Base-by-base conservation (phyloP, 805 yeast genomes). In the Yueomyces sinensis region DNA sequence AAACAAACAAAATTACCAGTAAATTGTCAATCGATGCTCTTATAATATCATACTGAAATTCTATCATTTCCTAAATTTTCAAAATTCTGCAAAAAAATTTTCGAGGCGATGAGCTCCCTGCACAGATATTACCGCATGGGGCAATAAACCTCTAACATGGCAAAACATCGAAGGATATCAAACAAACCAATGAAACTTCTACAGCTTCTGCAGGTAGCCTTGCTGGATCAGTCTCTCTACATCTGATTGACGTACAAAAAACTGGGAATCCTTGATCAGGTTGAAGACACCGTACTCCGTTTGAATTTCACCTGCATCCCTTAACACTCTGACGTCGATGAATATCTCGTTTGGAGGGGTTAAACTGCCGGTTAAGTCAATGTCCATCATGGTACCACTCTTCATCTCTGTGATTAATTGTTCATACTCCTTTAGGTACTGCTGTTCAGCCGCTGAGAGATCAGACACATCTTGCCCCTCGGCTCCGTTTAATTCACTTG, bases 231-330 rank as follows among this genome's bases (percentile, higher is more conserved):
- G 64, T 34, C 96, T 63, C 50, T 89, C 96, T 5, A 91, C 98
- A 50, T 91, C 98, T 0, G 91, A 78, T 45, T 83, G 89, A 38
- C 98, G 66, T 15, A 89, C 96, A 51, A 82, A 89, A 51, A 89
- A 87, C 51, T 91, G 97, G 3, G 95, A 82, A 54, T 89, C 89
- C 49, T 87, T 89, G 3, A 93, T 82, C 43, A 91, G 61, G 47
- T 87, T 87, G 61, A 91, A 86, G 3, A 84, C 95, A 17, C 96
- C 98, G 47, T 89, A 89, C 54, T 89, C 98, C 0, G 98, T 91
- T 51, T 87, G 95, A 25, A 89, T 84, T 52, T 91, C 97, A 2
- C 98, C 98, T 0, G 94, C 96, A 48, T 89, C 94, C 52, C 81
- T 81, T 34, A 89, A 58, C 6, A 89, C 97, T 38, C 98, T 63